Evolutionary conservation across 305 asterid species (phyloP).

Genomic region (Fraxinus albicans): DNA sequence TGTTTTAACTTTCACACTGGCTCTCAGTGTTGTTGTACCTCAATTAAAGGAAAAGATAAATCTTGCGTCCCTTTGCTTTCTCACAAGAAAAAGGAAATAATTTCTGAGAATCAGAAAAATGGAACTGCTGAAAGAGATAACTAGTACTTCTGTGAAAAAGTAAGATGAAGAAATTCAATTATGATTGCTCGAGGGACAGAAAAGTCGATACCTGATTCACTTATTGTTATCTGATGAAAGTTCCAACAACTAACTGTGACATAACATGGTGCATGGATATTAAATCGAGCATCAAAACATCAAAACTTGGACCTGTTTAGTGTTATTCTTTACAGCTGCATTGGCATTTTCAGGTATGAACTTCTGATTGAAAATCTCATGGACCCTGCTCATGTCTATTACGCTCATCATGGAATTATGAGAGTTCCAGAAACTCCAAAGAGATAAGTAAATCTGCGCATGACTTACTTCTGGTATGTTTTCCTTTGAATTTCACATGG

Average conservation of each 20-base stretch:
- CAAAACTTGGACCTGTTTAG: background rate
- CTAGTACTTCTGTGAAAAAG: background rate
- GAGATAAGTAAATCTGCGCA: constrained; percentile 61
- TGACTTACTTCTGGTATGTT: constrained; percentile 11
- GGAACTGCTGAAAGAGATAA: background rate
- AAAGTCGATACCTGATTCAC: background rate
- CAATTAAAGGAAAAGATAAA: background rate
- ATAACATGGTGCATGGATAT: background rate
- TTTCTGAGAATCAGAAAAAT: background rate
- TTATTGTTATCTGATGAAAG: background rate
- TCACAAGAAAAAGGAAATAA: background rate
- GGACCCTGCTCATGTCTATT: constrained; percentile 95
- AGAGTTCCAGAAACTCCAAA: constrained; percentile 48
- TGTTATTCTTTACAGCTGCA: constrained; percentile 20
- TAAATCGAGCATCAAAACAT: background rate
- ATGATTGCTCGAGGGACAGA: background rate
- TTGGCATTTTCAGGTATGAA: constrained; percentile 64
- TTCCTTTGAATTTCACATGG: constrained; percentile 15
- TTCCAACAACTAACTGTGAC: background rate
- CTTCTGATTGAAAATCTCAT: constrained; percentile 81
- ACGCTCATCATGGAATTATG: constrained; percentile 85
- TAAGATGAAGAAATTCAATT: background rate
- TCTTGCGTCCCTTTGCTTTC: background rate
- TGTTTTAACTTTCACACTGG: background rate
- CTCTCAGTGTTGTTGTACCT: background rate